Base-by-base conservation (phyloP, 176 grass and related monocot species). In the Avena insularis region DNA sequence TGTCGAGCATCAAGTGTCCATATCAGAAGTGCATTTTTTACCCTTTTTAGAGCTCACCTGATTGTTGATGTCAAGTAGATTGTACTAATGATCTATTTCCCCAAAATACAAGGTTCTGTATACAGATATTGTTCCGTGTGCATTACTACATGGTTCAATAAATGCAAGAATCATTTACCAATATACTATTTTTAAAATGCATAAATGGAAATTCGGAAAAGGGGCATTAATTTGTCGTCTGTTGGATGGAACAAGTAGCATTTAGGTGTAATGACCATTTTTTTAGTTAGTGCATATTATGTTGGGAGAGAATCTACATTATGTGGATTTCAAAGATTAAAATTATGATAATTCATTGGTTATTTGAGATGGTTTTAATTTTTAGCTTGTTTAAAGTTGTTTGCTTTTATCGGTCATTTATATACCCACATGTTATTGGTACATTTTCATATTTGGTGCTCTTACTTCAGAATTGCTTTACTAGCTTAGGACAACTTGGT, bases 191-290 rank as follows among this genome's bases (percentile, higher is more conserved):
- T 69, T 16, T 12, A 7, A 36, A 82, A 82, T 82, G 9, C 7
- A 43, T 43, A 43, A 43, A 43, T 43, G 40, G 6, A 43, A 43
- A 43, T 43, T 43, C 6, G 40, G 40, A 43, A 43, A 43, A 43
- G 6, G 40, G 40, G 40, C 40, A 55, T 68, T 55, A 36, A 19
- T 68, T 17, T 31, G 51, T 23, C 33, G 5, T 62, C 21, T 68
- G 49, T 40, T 55, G 64, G 6, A 54, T 82, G 27, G 80, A 82
- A 82, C 48, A 67, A 71, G 17, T 71, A 47, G 17, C 49, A 50
- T 53, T 67, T 68, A n/a, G 6, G 8, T 61, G 56, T 2, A 14
- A 6, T 25, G 11, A 21, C 6, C 43, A 47, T 43, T 43, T 43
- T 43, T 43, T 43, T 12, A 16, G 20, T 63, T 80, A 63, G 16